phyloP scores from a whole-genome alignment of 257 asterid genomes.

The Rehmannia glutinosa region DNA sequence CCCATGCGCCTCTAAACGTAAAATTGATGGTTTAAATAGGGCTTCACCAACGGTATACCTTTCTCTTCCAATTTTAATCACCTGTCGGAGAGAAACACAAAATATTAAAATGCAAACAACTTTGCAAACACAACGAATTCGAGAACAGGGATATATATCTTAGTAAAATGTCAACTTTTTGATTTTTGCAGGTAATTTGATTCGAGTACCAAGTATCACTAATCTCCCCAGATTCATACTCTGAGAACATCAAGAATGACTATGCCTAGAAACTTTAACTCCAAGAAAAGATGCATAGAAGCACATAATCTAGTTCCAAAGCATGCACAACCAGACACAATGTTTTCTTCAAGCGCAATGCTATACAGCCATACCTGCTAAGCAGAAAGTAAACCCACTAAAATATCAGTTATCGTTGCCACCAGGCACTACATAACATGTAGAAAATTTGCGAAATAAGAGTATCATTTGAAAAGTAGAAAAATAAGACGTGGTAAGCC shows the following conservation, averaged over 20 bases:
- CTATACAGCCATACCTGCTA: not conserved
- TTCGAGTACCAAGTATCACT: not conserved
- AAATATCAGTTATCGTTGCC: not conserved
- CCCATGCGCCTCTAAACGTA: conserved; percentile 79
- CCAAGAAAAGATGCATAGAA: not conserved
- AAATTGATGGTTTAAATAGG: conserved; percentile 71
- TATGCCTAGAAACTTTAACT: not conserved
- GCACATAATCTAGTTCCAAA: too few species aligned
- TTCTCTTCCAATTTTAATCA: conserved; percentile 78
- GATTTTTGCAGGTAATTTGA: not conserved
- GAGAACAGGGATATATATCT: not conserved
- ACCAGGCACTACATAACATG: not conserved
- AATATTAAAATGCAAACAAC: not conserved
- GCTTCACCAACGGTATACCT: conserved; percentile 89
- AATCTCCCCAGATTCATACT: not conserved
- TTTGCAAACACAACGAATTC: not conserved
- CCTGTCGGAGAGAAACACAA: conserved; percentile 33
- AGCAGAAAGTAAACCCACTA: conserved; percentile 1
- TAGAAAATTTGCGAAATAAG: not conserved
- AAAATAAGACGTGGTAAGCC: not conserved
- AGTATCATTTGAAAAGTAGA: not conserved
- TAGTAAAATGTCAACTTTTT: not conserved
- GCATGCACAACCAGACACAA: not conserved
- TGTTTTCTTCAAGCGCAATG: not conserved
- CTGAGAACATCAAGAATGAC: not conserved